These are phyloP conservation scores for Hirschfeldia incana DNA, from an alignment of 345 rosid genomes.

Conservation along the genomic window DNA sequence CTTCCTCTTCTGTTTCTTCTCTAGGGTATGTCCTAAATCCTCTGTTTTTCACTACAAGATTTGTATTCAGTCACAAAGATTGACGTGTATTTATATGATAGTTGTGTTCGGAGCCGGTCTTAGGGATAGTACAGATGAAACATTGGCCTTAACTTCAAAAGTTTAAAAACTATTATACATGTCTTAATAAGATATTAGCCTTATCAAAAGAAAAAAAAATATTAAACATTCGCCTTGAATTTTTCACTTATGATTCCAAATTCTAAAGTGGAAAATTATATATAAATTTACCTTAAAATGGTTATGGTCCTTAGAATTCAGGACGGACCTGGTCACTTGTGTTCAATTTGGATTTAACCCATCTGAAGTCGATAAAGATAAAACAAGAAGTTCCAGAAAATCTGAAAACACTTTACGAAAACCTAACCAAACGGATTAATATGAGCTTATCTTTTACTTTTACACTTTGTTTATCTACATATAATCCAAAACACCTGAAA, in stretches of 20 bases:
- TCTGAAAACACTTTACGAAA: neutral
- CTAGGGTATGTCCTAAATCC: slow-evolving; percentile 47
- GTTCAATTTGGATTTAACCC: neutral
- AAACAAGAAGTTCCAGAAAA: neutral
- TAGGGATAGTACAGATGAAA: neutral
- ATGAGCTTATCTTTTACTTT: neutral
- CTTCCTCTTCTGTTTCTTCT: slow-evolving; percentile 55
- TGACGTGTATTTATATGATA: neutral
- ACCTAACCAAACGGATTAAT: neutral
- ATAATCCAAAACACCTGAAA: slow-evolving; percentile 6
- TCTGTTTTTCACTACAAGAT: neutral
- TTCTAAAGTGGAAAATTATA: too few species aligned
- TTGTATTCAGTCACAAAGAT: neutral
- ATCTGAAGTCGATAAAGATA: neutral
- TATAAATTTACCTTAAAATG: neutral
- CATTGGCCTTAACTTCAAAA: neutral
- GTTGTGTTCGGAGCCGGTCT: neutral
- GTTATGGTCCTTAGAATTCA: neutral
- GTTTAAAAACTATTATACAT: neutral
- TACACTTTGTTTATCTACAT: neutral
- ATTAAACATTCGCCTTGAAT: too few species aligned
- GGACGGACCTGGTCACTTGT: neutral
- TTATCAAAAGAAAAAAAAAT: too few species aligned
- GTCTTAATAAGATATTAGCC: too few species aligned
- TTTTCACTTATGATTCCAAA: too few species aligned